These are phyloP conservation scores for Globisporangium middletonii DNA, from an alignment of 352 stramenopile species.

Conservation along the genomic window DNA sequence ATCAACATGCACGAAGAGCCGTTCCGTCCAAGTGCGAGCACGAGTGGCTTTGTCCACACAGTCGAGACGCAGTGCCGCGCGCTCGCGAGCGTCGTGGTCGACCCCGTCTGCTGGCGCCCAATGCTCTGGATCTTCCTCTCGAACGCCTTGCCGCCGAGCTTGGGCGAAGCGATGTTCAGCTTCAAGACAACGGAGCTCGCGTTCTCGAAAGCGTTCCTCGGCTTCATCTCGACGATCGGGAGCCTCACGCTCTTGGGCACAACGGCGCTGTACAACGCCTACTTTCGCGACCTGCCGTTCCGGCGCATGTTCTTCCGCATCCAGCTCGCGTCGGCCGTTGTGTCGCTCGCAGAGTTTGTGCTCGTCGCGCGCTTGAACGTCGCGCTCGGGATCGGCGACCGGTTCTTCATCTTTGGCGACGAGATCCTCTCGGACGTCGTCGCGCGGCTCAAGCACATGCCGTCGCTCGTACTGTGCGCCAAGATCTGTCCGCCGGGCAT, in stretches of 20 bases:
- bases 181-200: conserved; percentile 73
- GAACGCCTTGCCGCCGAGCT: conserved; percentile 58
- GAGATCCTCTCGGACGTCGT: conserved; percentile 80
- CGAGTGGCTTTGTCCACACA: conserved; percentile 37
- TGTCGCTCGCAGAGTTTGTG: conserved; percentile 65
- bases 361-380: conserved; percentile 69
- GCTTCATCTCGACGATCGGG: conserved; percentile 70
- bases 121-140: conserved; percentile 83
- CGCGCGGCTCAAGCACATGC: conserved; percentile 84
- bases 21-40: conserved; percentile 15
- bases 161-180: conserved; percentile 81
- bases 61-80: conserved; percentile 43
- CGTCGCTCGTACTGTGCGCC: conserved; percentile 93
- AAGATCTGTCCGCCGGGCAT: conserved; percentile 94
- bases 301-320: conserved; percentile 70
- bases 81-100: conserved; percentile 51
- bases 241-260: conserved; percentile 66
- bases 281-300: conserved; percentile 76
- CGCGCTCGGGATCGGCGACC: conserved; percentile 48
- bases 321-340: conserved; percentile 57
- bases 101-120: conserved; percentile 71
- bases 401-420: conserved; percentile 79
- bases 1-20: conserved; percentile 50
- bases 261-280: conserved; percentile 73
- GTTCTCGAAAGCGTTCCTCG: conserved; percentile 75